Evolutionary conservation across 331 rosid genomes (phyloP), one percentile per base, ranked within the genome.

Genomic region (Malus hybrid): DNA sequence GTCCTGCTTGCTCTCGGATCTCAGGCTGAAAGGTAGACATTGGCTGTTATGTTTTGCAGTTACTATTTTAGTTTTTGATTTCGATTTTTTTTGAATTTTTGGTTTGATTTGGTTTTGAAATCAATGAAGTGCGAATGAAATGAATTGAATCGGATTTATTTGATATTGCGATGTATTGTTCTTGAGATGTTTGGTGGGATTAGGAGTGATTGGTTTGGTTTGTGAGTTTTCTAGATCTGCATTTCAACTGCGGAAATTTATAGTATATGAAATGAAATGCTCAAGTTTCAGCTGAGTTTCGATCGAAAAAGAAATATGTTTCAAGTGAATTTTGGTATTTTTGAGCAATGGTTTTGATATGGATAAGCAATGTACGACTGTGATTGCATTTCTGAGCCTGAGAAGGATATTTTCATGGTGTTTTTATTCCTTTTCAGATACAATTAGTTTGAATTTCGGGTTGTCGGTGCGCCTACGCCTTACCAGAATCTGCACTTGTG

Each of bases 221-320:
- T 34, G 19, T 33, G 20, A 32, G 66, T n/a, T 64, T 34, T 60
- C 46, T 78, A 73, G 85, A 82, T 82, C 85, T 82, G 85, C 75
- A 19, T 78, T 42, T 36, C n/a, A 55, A 50, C n/a, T 24, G 65
- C 74, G 15, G 31, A 10, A 22, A 39, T 76, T 65, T 59, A 1
- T 33, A 6, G 33, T 34, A 0, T 55, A 20, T 1, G 24, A 4
- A 72, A 36, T 29, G 10, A 8, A 20, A 5, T 27, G 28, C 60
- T 22, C 7, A 20, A 72, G 52, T 39, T 39, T 6, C 11, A 60
- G 36, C 62, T 42, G 78, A 76, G 48, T 59, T 71, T 44, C 50
- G 50, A 44, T 44, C 50, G 50, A 12, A 44, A 12, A 44, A 44
- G 50, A 44, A 44, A 44, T 10, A 44, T 10, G 50, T 44, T 44